A percentile compares a stretch with the other conserved stretches of the same genome.
Conservation (phyloP, 2,329 filamentous ascomycete genomes). For the Fusarium mexicanum region DNA sequence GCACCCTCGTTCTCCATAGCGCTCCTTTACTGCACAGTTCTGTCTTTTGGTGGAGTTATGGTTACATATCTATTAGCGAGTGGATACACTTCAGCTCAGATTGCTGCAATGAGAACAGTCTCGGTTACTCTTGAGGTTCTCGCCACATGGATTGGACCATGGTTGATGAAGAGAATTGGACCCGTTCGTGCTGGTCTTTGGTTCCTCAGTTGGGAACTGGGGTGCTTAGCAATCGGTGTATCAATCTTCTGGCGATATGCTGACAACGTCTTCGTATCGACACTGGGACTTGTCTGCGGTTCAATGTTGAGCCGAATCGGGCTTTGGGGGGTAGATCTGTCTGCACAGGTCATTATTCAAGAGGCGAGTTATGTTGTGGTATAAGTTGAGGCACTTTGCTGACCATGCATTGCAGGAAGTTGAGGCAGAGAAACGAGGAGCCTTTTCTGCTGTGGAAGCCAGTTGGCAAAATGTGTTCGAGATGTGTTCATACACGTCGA, state of each 20-base stretch:
- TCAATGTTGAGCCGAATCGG: slow-evolving; percentile 67
- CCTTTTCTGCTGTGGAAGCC: slow-evolving; percentile 75
- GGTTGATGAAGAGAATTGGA: slow-evolving; percentile 64
- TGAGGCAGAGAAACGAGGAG: slow-evolving; percentile 65
- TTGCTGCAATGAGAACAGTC: slow-evolving; percentile 63
- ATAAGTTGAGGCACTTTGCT: background rate
- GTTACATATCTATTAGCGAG: slow-evolving; percentile 68
- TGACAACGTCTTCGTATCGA: slow-evolving; percentile 49
- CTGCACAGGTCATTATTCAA: slow-evolving; percentile 68
- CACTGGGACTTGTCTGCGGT: slow-evolving; percentile 59
- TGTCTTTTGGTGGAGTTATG: slow-evolving; percentile 70
- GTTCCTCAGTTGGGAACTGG: slow-evolving; percentile 75
- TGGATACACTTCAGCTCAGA: slow-evolving; percentile 60
- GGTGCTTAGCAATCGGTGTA: slow-evolving; percentile 59
- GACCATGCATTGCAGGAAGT: slow-evolving; percentile 56
- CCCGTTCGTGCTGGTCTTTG: slow-evolving; percentile 74
- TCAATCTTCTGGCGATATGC: slow-evolving; percentile 52
- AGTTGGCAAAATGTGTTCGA: slow-evolving; percentile 77
- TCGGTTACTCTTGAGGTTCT: slow-evolving; percentile 66
- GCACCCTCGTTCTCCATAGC: slow-evolving; percentile 68
- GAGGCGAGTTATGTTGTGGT: slow-evolving; percentile 54
- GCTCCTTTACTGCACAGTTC: slow-evolving; percentile 70
- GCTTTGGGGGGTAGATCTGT: slow-evolving; percentile 70
- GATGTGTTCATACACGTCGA: slow-evolving; percentile 71
- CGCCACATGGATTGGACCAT: slow-evolving; percentile 69